Conservation (phyloP, 2,329 filamentous ascomycete genomes). For the Alternaria brassicicola region DNA sequence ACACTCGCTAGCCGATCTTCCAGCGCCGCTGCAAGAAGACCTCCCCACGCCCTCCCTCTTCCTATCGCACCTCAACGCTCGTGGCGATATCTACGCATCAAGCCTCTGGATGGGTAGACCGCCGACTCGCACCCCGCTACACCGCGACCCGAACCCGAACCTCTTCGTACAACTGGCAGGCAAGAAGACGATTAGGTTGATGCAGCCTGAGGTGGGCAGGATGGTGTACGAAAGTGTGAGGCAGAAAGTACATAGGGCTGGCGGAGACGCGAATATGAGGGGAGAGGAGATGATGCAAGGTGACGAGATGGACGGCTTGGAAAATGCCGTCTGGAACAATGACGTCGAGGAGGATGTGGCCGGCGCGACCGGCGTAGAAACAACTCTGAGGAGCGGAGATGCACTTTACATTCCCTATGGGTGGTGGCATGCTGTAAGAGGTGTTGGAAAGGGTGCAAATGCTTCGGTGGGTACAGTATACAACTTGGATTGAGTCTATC, state of each 20-base stretch:
- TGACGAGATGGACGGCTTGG: conserved; percentile 68
- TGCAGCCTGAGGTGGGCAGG: conserved; percentile 68
- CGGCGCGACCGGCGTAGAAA: conserved; percentile 33
- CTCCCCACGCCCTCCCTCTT: conserved; percentile 68
- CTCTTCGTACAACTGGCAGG: conserved; percentile 83
- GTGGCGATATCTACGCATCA: conserved; percentile 83
- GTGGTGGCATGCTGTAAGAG: conserved; percentile 87
- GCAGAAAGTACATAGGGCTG: conserved; percentile 50
- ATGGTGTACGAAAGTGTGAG: conserved; percentile 64
- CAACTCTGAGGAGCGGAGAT: conserved; percentile 68
- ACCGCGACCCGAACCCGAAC: conserved; percentile 94
- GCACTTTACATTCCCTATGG: conserved; percentile 78
- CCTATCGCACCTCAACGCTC: conserved; percentile 64
- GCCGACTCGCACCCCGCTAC: conserved; percentile 87
- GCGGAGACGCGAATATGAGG: conserved; percentile 62
- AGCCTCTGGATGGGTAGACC: conserved; percentile 88
- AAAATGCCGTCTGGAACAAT: conserved; percentile 71
- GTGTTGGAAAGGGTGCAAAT: conserved; percentile 63
- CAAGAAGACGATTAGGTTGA: conserved; percentile 73
- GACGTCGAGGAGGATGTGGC: conserved; percentile 13
- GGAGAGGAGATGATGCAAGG: conserved; percentile 93
- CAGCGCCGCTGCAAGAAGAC: conserved; percentile 65
- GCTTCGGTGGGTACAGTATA: conserved; percentile 56
- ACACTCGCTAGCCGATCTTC: conserved; percentile 72
- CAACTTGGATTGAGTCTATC: neutral